Conservation (phyloP, 306 rosid species). For the Trifolium subterraneum region DNA sequence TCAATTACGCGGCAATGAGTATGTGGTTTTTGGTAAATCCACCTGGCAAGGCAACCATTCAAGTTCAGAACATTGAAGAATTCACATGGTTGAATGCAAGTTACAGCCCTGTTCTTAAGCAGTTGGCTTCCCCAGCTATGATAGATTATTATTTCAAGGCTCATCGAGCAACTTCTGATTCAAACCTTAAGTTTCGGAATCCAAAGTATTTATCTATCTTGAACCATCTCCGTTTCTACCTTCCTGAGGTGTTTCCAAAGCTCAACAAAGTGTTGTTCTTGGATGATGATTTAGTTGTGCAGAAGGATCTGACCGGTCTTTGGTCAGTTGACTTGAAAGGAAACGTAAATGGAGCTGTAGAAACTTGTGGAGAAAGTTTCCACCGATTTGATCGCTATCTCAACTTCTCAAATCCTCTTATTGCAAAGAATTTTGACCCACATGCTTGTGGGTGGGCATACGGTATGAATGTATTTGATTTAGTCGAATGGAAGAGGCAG, state of each 20-base stretch:
- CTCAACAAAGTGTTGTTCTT: slow-evolving; percentile 86
- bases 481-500: slow-evolving; percentile 94
- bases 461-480: slow-evolving; percentile 96
- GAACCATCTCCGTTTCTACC: slow-evolving; percentile 98
- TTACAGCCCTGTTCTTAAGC: slow-evolving; percentile 96
- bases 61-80: slow-evolving; percentile 89
- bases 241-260: slow-evolving; percentile 93
- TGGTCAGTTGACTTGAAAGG: slow-evolving; percentile 91
- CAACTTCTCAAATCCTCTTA: slow-evolving; percentile 93
- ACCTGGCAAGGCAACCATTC: slow-evolving; percentile 81
- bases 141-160: slow-evolving; percentile 90
- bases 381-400: slow-evolving; percentile 97
- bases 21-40: slow-evolving; percentile 96
- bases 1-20: slow-evolving; percentile 96
- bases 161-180: slow-evolving; percentile 81
- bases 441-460: slow-evolving; percentile 99
- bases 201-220: slow-evolving; percentile 95
- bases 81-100: slow-evolving; percentile 96
- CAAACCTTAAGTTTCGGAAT: slow-evolving; percentile 88
- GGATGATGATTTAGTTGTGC: slow-evolving; percentile 97
- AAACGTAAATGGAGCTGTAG: slow-evolving; percentile 96
- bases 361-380: slow-evolving; percentile 95
- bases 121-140: slow-evolving; percentile 84
- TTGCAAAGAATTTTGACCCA: slow-evolving; percentile 84
- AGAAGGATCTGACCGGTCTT: slow-evolving; percentile 83